Evolutionary conservation across 257 asterid genomes (phyloP).

Genomic region (Solanum sparsipilum): DNA sequence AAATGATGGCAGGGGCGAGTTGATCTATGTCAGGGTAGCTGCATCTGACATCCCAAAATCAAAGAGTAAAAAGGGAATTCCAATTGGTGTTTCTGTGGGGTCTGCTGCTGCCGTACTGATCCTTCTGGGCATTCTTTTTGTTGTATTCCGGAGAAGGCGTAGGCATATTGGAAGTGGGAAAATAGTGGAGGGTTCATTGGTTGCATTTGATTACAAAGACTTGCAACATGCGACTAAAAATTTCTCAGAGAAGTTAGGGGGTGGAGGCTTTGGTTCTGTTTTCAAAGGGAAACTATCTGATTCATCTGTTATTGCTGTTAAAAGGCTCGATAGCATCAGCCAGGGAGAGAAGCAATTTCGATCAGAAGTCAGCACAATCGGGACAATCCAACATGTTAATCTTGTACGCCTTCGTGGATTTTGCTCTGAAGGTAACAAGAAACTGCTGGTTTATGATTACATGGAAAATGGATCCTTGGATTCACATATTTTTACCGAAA

Average conservation of each 20-base stretch:
- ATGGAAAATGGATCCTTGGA: conserved; percentile 36
- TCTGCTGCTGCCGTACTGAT: conserved; percentile 10
- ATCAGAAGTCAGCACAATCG: conserved; percentile 49
- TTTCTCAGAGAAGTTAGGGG: conserved; percentile 39
- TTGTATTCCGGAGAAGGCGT: conserved; percentile 9
- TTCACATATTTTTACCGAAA: conserved; percentile 23
- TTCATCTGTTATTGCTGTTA: conserved; percentile 37
- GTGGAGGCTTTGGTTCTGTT: conserved; percentile 50
- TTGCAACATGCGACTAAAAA: conserved; percentile 35
- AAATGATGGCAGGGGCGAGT: conserved; percentile 2
- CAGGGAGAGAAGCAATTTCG: conserved; percentile 55
- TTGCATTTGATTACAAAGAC: conserved; percentile 24
- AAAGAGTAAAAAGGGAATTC: conserved; percentile 10
- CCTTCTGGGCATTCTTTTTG: conserved; percentile 5
- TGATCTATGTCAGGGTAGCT: conserved; percentile 8
- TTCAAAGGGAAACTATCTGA: conserved; percentile 37
- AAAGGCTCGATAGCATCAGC: conserved; percentile 39
- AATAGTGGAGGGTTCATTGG: conserved; percentile 21
- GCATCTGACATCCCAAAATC: conserved; percentile 16
- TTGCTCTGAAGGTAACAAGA: conserved; percentile 32
- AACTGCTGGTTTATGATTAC: conserved; percentile 37
- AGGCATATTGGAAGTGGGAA: conserved; percentile 6
- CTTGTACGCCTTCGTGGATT: conserved; percentile 44
- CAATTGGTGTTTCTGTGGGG: conserved; percentile 24
- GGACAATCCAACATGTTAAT: conserved; percentile 45